Base-by-base conservation (phyloP, 371 early-diverging fungal species). In the Mycotypha africana region DNA sequence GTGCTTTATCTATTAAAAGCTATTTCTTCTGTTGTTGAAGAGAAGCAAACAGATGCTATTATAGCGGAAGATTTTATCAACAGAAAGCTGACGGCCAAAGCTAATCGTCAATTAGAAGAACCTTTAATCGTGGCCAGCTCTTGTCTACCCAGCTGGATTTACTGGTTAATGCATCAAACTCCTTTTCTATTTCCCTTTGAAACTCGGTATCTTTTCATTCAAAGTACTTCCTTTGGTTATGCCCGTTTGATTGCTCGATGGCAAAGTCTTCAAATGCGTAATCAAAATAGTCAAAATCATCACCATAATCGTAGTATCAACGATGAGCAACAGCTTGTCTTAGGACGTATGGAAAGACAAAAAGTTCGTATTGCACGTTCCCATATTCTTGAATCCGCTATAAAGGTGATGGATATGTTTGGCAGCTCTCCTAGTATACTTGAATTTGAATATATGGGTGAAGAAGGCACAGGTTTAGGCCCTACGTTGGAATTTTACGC, bases 401-500 rank as follows among this genome's bases (percentile, higher is more conserved):
- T 82, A 23, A 85, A 86, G 47, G 82, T 93, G 14, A 69, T 94
- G 62, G 84, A 87, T 19, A 53, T 88, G 41, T 94, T 86, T 56
- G 81, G 82, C n/a, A 70, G 71, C 9, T 67, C 76, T 1, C 78
- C 82, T 25, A 65, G 78, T 3, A 70, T 91, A 30, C 68, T 97
- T 38, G 95, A 97, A 58, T 79, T 95, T 15, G 92, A 95, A 60
- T 97, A 91, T 52, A 79, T 81, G 54, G 92, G 88, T 23, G 97
- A 97, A 53, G 93, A 91, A 17, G 97, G 97, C 9, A 91, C 92
- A 3, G 97, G 97, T 2, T 60, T 92, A 5, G 97, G 97, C 0
- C 95, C 95, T 1, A 95, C 97, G 0, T 67, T 94, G 6, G 97
- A 95, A 56, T 95, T 95, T 52, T 97, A 92, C 56, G 74, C 92